These are phyloP conservation scores for Vitellaria paradoxa DNA, from an alignment of 179 eudicot genomes.

Conservation along the genomic window DNA sequence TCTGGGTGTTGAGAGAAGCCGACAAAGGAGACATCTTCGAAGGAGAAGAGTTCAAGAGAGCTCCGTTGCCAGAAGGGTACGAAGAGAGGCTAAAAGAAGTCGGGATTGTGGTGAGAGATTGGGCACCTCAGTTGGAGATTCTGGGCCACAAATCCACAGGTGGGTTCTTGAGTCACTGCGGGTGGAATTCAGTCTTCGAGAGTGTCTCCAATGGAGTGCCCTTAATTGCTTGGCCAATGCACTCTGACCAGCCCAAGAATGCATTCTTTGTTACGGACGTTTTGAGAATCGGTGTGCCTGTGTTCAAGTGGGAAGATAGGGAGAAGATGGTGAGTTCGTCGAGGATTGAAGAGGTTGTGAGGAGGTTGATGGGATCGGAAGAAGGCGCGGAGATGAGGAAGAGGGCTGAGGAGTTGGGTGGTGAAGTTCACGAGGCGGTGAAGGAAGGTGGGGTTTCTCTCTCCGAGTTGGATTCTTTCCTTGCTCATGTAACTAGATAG, in stretches of 20 bases:
- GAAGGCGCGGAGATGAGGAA: slow-evolving; percentile 20
- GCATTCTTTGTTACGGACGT: slow-evolving; percentile 17
- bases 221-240: slow-evolving; percentile 35
- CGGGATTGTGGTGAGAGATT: slow-evolving; percentile 30
- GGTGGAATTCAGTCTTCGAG: slow-evolving; percentile 46
- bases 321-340: slow-evolving; percentile 12
- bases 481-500: slow-evolving; percentile 21
- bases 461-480: slow-evolving; percentile 15
- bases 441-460: slow-evolving; percentile 14
- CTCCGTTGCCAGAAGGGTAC: slow-evolving; percentile 22
- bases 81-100: slow-evolving; percentile 21
- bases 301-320: slow-evolving; percentile 11
- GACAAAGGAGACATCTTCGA: slow-evolving; percentile 39
- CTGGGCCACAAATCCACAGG: slow-evolving; percentile 27
- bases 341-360: slow-evolving; percentile 7
- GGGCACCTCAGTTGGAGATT: slow-evolving; percentile 42
- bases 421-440: neutral
- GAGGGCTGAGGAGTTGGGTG: slow-evolving; percentile 21
- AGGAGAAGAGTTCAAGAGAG: slow-evolving; percentile 8
- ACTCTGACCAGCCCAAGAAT: slow-evolving; percentile 43
- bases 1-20: slow-evolving; percentile 54
- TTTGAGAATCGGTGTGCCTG: slow-evolving; percentile 10
- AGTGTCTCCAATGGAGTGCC: slow-evolving; percentile 36
- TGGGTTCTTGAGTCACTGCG: slow-evolving; percentile 36
- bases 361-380: slow-evolving; percentile 13